A percentile compares a stretch with the other conserved stretches of the same genome.
Evolutionary conservation across 2,329 filamentous ascomycete species (phyloP).

Genomic region (Corniculantispora saksenae): DNA sequence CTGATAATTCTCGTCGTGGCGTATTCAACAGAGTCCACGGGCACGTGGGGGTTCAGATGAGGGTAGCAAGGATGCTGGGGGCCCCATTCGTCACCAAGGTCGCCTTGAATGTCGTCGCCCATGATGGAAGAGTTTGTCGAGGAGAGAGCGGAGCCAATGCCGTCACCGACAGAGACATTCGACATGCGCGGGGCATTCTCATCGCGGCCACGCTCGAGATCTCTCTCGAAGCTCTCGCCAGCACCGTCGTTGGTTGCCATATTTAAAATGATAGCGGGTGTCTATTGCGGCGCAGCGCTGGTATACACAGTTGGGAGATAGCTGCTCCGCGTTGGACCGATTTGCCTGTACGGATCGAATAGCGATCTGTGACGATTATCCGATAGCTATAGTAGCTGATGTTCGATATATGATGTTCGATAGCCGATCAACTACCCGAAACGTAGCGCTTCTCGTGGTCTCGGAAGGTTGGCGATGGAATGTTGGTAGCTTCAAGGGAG

Average conservation of each 20-base stretch:
- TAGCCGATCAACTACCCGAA: not conserved
- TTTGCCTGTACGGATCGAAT: too few species aligned
- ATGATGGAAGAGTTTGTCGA: conserved; percentile 62
- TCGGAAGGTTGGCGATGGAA: not conserved
- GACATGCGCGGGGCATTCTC: conserved; percentile 47
- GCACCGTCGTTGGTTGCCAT: conserved; percentile 25
- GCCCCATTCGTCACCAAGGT: conserved; percentile 81
- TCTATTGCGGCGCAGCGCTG: not conserved
- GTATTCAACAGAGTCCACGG: conserved; percentile 72
- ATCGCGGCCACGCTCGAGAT: conserved; percentile 57
- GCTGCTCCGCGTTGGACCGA: too few species aligned
- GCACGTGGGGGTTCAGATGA: conserved; percentile 89
- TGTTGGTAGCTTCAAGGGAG: conserved; percentile 2
- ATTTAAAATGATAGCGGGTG: not conserved
- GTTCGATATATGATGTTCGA: not conserved
- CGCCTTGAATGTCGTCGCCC: conserved; percentile 64
- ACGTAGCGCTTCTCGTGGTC: not conserved
- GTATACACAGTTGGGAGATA: too few species aligned
- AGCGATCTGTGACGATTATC: too few species aligned
- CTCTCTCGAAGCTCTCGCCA: conserved; percentile 45
- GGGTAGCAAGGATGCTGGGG: conserved; percentile 93
- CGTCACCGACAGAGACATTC: conserved; percentile 50
- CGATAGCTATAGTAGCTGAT: too few species aligned
- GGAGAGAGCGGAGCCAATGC: conserved; percentile 56
- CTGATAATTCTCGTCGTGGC: conserved; percentile 84